phyloP scores from a whole-genome alignment of 2,329 filamentous ascomycete species.

The Aspergillus uvarum region DNA sequence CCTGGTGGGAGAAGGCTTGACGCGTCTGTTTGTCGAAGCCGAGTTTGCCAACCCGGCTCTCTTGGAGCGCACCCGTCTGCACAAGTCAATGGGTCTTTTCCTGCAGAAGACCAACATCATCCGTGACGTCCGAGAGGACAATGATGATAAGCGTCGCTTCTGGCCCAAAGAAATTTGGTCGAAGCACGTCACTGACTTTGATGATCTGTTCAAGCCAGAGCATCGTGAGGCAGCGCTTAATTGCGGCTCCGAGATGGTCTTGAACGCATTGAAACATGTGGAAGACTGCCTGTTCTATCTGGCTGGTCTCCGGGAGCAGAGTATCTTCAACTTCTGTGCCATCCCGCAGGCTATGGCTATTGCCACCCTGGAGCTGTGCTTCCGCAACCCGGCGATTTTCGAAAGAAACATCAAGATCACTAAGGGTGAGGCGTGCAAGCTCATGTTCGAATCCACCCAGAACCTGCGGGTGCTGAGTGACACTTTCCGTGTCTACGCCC shows the following conservation, averaged over 20 bases:
- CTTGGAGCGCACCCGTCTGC: slow-evolving; percentile 72
- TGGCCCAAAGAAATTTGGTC: slow-evolving; percentile 97
- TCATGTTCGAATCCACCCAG: slow-evolving; percentile 92
- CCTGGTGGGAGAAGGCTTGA: slow-evolving; percentile 91
- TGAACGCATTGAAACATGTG: slow-evolving; percentile 80
- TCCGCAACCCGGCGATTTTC: slow-evolving; percentile 86
- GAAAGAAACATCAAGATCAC: slow-evolving; percentile 91
- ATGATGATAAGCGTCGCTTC: slow-evolving; percentile 82
- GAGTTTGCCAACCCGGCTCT: slow-evolving; percentile 84
- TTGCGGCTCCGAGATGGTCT: slow-evolving; percentile 90
- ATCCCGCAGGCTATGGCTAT: slow-evolving; percentile 98
- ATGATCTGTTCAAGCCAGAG: slow-evolving; percentile 82
- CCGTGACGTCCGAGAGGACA: slow-evolving; percentile 88
- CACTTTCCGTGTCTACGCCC: slow-evolving; percentile 74
- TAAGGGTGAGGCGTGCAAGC: slow-evolving; percentile 84
- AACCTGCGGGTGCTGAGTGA: slow-evolving; percentile 80
- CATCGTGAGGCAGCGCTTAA: slow-evolving; percentile 75
- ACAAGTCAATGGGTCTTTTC: slow-evolving; percentile 96
- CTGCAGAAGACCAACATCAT: slow-evolving; percentile 99
- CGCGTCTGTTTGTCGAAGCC: slow-evolving; percentile 82
- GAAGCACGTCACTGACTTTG: slow-evolving; percentile 86
- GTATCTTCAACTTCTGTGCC: slow-evolving; percentile 97
- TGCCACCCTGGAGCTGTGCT: slow-evolving; percentile 85
- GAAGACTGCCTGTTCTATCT: slow-evolving; percentile 98
- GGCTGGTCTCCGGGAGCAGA: slow-evolving; percentile 90